Conservation (phyloP, 352 stramenopile genomes). For the Pythium monospermum region DNA sequence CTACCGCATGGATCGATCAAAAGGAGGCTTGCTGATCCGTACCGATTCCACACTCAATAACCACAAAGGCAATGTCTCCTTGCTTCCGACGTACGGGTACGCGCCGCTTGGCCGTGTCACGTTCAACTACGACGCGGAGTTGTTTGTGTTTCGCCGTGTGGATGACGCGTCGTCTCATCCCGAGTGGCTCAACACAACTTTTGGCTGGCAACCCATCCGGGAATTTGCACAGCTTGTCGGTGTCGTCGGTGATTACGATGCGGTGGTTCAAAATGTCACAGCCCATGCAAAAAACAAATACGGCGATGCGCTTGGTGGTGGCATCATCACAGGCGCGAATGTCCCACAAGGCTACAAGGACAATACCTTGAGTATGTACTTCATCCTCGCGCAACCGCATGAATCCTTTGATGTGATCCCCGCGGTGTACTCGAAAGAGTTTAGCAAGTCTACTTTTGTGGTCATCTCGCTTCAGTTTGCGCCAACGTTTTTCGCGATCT, state of each 20-base stretch:
- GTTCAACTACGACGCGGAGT: conserved; percentile 65
- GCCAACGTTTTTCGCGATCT: conserved; percentile 40
- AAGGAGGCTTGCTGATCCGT: conserved; percentile 61
- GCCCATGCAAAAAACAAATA: conserved; percentile 71
- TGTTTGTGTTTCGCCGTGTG: conserved; percentile 69
- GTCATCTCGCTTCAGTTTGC: conserved; percentile 54
- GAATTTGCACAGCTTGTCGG: conserved; percentile 65
- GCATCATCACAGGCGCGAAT: conserved; percentile 62
- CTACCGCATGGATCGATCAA: conserved; percentile 68
- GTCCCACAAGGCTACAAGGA: conserved; percentile 45
- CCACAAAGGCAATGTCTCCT: conserved; percentile 61
- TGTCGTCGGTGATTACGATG: conserved; percentile 55
- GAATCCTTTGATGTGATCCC: conserved; percentile 53
- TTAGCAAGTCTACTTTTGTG: conserved; percentile 51
- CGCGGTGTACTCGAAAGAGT: conserved; percentile 70
- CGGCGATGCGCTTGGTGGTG: conserved; percentile 47
- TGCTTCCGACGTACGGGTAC: conserved; percentile 43
- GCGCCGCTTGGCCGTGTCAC: conserved; percentile 61
- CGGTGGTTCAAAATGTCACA: conserved; percentile 54
- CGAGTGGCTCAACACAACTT: conserved; percentile 59
- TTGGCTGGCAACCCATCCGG: conserved; percentile 51
- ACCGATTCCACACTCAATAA: conserved; percentile 68
- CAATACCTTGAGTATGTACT: conserved; percentile 78
- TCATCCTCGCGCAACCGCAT: conserved; percentile 63
- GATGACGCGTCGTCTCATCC: conserved; percentile 48